Evolutionary conservation across 768 basidiomycete species (phyloP).

Genomic region (Suillus subluteus): DNA sequence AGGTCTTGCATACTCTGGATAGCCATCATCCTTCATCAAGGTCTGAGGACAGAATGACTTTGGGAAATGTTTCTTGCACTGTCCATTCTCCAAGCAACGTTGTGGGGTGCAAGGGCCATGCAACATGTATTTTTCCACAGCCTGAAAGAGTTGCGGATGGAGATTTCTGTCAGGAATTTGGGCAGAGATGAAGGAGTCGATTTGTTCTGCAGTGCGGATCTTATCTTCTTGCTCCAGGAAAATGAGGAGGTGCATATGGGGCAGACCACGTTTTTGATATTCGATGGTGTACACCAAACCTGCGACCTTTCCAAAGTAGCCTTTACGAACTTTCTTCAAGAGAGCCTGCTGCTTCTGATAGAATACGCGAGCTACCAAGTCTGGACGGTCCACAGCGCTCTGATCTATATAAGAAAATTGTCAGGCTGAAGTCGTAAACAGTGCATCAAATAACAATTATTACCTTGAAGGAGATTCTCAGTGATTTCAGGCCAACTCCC

Average conservation of each 20-base stretch:
- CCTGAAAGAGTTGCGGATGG: slow-evolving; percentile 43
- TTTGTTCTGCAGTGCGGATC: slow-evolving; percentile 36
- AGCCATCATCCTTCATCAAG: slow-evolving; percentile 41
- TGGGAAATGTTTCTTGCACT: slow-evolving; percentile 48
- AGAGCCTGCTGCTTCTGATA: slow-evolving; percentile 42
- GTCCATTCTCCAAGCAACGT: slow-evolving; percentile 45
- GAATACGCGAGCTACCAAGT: slow-evolving; percentile 51
- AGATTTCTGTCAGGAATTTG: slow-evolving; percentile 41
- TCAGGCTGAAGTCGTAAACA: not conserved
- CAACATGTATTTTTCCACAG: slow-evolving; percentile 45
- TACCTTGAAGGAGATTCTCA: slow-evolving; percentile 38
- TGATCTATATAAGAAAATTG: slow-evolving; percentile 27
- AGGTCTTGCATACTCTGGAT: slow-evolving; percentile 40
- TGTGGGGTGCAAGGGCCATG: slow-evolving; percentile 45
- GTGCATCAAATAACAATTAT: not conserved
- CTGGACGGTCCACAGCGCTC: slow-evolving; percentile 46
- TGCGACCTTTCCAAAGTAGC: slow-evolving; percentile 44
- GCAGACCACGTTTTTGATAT: slow-evolving; percentile 60
- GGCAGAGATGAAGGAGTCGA: slow-evolving; percentile 46
- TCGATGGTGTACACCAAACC: slow-evolving; percentile 57
- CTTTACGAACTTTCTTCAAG: slow-evolving; percentile 39
- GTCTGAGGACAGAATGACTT: slow-evolving; percentile 42
- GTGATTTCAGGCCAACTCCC: slow-evolving; percentile 52
- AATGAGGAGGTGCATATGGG: slow-evolving; percentile 56
- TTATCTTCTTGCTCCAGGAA: slow-evolving; percentile 40